Base-by-base conservation (phyloP, 1,139 yeast species). In the Komagataea norvegica region DNA sequence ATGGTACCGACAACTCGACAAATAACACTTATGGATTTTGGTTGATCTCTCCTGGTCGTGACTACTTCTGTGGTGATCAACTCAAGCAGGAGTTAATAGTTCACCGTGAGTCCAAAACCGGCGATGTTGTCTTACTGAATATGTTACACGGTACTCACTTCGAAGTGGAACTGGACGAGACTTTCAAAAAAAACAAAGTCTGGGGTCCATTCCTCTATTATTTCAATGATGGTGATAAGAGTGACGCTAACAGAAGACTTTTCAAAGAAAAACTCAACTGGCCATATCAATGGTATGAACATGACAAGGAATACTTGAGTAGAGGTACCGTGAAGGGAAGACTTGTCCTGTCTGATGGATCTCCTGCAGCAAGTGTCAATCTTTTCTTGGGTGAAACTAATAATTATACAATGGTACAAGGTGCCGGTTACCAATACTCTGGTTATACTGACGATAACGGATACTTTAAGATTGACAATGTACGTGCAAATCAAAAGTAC, bases 391-490 rank as follows among this genome's bases (percentile, higher is more conserved):
- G 36, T 10, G 26, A 33, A 22, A 33, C 26, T 2, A 33, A 33
- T 13, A 33, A 33, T 10, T 33, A 33, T 14, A 33, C 36, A 6
- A 33, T 33, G 36, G 21, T 33, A 8, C 31, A 33, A 27, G 36
- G 36, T 21, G 36, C 36, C 8, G 36, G 36, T 8, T 33, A 33
- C 16, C 36, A 33, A 27, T 33, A 33, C 14, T 33, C 20, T 13
- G 27, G 36, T 17, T 33, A 33, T 16, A 33, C 36, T n/a, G 36
- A 33, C 18, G 31, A 33, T 33, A 31, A 33, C 14, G 36, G 36
- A 10, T 33, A 33, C 13, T 33, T 33, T 6, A 22, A 21, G 6
- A 27, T 33, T 21, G 19, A 16, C 16, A 17, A 33, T 17, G 14
- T 33, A 13, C 25, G 36, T n/a, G n/a, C 14, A n/a, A 31, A 15